A percentile compares a stretch with the other conserved stretches of the same genome.
phyloP scores from a whole-genome alignment of 164 flowering plant genomes.

The Paratinospora sagittata region DNA sequence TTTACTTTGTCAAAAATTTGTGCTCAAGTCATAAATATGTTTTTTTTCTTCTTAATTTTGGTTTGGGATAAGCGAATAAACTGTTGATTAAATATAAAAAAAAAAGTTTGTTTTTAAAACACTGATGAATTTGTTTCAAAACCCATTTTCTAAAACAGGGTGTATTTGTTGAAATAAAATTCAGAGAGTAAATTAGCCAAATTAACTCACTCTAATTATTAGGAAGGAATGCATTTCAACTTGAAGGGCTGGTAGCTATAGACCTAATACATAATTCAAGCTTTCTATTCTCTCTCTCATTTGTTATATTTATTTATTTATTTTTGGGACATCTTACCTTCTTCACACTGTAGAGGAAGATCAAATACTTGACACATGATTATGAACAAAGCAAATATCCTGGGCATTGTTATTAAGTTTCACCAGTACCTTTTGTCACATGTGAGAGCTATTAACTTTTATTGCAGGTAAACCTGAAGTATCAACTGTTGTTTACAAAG shows the following conservation, averaged over 20 bases:
- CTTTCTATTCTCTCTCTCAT: neutral
- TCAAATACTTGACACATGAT: neutral
- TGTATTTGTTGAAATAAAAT: too few relatives aligned
- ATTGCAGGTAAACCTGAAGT: constrained; percentile 64
- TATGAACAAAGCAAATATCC: neutral
- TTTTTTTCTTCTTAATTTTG: neutral
- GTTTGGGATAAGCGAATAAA: neutral
- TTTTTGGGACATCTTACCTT: neutral
- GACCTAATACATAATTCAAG: too few relatives aligned
- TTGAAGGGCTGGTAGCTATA: too few relatives aligned
- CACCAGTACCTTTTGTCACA: neutral
- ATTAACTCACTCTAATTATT: too few relatives aligned
- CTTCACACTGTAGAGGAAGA: too few relatives aligned
- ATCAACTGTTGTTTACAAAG: constrained; percentile 70
- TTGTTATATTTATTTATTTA: neutral
- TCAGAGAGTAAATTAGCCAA: too few relatives aligned
- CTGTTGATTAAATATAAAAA: too few relatives aligned
- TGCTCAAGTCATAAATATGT: neutral
- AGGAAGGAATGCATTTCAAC: too few relatives aligned
- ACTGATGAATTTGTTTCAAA: too few relatives aligned
- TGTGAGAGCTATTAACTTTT: constrained; percentile 6
- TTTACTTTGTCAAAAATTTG: neutral
- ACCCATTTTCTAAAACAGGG: too few relatives aligned
- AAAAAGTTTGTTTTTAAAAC: too few relatives aligned
- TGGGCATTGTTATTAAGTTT: neutral